A percentile compares a stretch with the other conserved stretches of the same genome.
Evolutionary conservation across 1,139 yeast species (phyloP).

Genomic region (Protomyces pachydermus): DNA sequence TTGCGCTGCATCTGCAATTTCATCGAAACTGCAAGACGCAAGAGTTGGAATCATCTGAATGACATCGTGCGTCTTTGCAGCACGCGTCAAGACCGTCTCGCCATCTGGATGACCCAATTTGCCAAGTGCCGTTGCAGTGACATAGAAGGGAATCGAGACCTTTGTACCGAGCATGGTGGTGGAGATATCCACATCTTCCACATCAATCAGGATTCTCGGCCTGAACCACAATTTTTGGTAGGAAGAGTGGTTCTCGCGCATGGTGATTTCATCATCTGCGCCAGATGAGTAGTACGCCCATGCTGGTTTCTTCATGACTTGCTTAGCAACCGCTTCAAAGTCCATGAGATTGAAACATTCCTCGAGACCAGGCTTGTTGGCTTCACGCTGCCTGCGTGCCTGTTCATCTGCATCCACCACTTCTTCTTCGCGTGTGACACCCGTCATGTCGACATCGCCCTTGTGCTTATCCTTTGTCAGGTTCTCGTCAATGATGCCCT

Average conservation of each 20-base stretch:
- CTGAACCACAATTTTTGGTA: constrained; percentile 81
- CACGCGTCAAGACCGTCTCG: constrained; percentile 50
- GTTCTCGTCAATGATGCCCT: constrained; percentile 61
- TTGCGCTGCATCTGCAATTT: constrained; percentile 49
- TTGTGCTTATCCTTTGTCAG: constrained; percentile 46
- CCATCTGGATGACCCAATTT: constrained; percentile 55
- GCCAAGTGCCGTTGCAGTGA: constrained; percentile 57
- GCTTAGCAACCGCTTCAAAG: constrained; percentile 79
- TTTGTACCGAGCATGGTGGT: constrained; percentile 52
- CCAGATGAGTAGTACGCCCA: constrained; percentile 94
- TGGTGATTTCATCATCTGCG: constrained; percentile 83
- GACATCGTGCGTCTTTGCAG: constrained; percentile 47
- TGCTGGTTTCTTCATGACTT: constrained; percentile 67
- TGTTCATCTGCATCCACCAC: constrained; percentile 34
- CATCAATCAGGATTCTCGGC: constrained; percentile 75
- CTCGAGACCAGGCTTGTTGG: constrained; percentile 59
- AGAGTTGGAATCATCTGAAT: constrained; percentile 57
- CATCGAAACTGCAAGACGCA: constrained; percentile 55
- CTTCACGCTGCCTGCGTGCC: constrained; percentile 40
- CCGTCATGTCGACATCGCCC: constrained; percentile 43
- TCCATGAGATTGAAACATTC: constrained; percentile 68
- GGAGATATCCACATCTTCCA: constrained; percentile 49
- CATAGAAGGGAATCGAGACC: constrained; percentile 50
- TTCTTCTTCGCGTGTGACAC: constrained; percentile 33
- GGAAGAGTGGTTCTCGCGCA: constrained; percentile 84